Base-by-base conservation (phyloP, 2,329 filamentous ascomycete species). In the Cytospora piceae region DNA sequence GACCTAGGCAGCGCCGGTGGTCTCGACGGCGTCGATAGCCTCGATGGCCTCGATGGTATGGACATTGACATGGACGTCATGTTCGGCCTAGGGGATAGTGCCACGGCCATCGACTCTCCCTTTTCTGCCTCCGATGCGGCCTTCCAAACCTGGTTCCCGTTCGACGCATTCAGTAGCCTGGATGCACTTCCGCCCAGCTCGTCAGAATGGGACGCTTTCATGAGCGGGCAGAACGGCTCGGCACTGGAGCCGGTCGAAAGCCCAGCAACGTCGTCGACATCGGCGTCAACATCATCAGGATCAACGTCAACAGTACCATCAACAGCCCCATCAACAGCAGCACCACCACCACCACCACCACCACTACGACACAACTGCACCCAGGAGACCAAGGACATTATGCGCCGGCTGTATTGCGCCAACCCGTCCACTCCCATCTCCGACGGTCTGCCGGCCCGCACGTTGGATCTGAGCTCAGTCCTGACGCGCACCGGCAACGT, bases 321-420 rank as follows among this genome's bases (percentile, higher is more conserved):
- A 14, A 17, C n/a, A 22, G n/a, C 46, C 15, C 42, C n/a, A 49
- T 14, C 8, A 5, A 29, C 27, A 3, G 27, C 27, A 49, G 32
- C 32, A 8, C 32, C 32, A 12, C 32, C 32, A 12, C 8, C 32
- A 12, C 32, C 32, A 34, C 32, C 32, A 2, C 32, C 37, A 39
- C 14, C 8, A 17, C 37, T 17, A 51, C 46, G n/a, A 22, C 46
- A 51, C n/a, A 24, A 27, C 46, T 51, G 46, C 46, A 51, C 46
- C 46, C 46, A 51, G n/a, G 8, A 24, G 46, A 24, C 46, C 46
- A 51, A 24, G 1, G 46, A 51, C 4, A 27, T 51, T 17, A 51
- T 51, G 20, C 46, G 46, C 9, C 46, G 46, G 46, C 46, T 51
- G 17, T 51, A 51, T 27, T 51, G 46, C n/a, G 46, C 46, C 46